phyloP scores from a whole-genome alignment of 441 rosid genomes.

The Brassica balearica region DNA sequence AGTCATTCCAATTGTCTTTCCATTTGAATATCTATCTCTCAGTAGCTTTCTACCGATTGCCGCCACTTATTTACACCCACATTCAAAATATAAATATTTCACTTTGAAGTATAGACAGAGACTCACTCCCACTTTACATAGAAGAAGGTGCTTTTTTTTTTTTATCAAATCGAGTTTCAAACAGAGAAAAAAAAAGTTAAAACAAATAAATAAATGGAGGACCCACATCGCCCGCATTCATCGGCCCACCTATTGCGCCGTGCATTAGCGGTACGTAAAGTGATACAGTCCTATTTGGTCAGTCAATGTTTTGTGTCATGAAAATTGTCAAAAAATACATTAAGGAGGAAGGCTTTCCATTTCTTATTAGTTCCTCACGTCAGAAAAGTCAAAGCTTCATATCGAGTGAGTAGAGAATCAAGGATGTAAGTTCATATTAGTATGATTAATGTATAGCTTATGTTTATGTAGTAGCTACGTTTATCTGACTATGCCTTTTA shows the following conservation, averaged over 20 bases:
- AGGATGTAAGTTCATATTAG: not conserved
- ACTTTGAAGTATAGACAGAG: not conserved
- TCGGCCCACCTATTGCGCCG: slow-evolving; percentile 48
- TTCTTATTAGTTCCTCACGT: slow-evolving; percentile 34
- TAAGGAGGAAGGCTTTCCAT: slow-evolving; percentile 11
- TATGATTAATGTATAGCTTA: not conserved
- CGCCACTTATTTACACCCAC: slow-evolving; percentile 26
- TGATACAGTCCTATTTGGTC: slow-evolving; percentile 16
- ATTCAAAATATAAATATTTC: slow-evolving; percentile 28
- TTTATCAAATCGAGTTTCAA: not conserved
- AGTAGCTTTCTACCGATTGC: not conserved
- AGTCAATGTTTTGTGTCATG: slow-evolving; percentile 37
- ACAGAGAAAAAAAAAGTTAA: not conserved
- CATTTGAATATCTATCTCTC: not conserved
- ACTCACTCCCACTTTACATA: slow-evolving; percentile 7
- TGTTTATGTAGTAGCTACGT: not conserved
- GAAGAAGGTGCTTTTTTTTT: slow-evolving; percentile 23
- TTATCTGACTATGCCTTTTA: not conserved
- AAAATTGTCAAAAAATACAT: slow-evolving; percentile 31
- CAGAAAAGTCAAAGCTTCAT: slow-evolving; percentile 37
- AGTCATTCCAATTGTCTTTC: not conserved
- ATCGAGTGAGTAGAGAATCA: not conserved
- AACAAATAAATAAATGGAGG: not conserved
- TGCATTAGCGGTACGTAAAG: slow-evolving; percentile 50
- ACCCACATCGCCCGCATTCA: slow-evolving; percentile 44